phyloP scores from a whole-genome alignment of 2,329 filamentous ascomycete genomes.

The Fusarium veterinarium region DNA sequence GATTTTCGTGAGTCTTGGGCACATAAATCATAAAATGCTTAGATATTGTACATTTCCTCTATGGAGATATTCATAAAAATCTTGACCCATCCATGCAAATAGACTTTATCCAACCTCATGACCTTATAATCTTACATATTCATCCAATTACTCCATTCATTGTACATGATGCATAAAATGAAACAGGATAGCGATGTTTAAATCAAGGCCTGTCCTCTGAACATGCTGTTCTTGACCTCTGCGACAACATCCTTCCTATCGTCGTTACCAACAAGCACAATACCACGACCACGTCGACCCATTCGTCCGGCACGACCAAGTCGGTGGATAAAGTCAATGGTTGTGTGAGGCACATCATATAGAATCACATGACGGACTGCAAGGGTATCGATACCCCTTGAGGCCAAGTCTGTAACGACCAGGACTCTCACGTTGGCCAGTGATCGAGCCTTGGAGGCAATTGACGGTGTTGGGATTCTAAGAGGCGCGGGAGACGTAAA shows the following conservation, averaged over 20 bases:
- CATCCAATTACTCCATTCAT: conserved; percentile 30
- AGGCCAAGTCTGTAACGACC: conserved; percentile 93
- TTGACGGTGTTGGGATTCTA: conserved; percentile 46
- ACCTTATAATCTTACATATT: conserved; percentile 29
- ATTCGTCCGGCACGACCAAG: conserved; percentile 92
- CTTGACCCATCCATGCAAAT: conserved; percentile 7
- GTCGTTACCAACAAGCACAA: conserved; percentile 89
- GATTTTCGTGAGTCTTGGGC: background rate
- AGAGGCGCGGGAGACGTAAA: conserved; percentile 71
- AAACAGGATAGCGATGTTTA: conserved; percentile 51
- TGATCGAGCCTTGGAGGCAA: conserved; percentile 56
- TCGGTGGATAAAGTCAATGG: conserved; percentile 97
- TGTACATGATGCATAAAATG: conserved; percentile 33
- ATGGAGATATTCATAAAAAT: conserved; percentile 24
- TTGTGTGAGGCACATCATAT: conserved; percentile 97
- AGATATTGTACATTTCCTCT: conserved; percentile 9
- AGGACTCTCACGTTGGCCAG: conserved; percentile 87
- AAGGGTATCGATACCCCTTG: conserved; percentile 92
- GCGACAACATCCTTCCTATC: conserved; percentile 91
- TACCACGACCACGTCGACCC: conserved; percentile 87
- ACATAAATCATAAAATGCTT: background rate
- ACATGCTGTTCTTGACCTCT: conserved; percentile 92
- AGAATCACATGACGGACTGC: conserved; percentile 91
- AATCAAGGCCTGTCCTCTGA: conserved; percentile 81
- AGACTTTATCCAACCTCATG: conserved; percentile 8